Percentiles rank a stretch among this genome's conserved stretches.
Evolutionary conservation across 352 stramenopile species (phyloP).

Genomic region (Globisporangium sylvaticum): DNA sequence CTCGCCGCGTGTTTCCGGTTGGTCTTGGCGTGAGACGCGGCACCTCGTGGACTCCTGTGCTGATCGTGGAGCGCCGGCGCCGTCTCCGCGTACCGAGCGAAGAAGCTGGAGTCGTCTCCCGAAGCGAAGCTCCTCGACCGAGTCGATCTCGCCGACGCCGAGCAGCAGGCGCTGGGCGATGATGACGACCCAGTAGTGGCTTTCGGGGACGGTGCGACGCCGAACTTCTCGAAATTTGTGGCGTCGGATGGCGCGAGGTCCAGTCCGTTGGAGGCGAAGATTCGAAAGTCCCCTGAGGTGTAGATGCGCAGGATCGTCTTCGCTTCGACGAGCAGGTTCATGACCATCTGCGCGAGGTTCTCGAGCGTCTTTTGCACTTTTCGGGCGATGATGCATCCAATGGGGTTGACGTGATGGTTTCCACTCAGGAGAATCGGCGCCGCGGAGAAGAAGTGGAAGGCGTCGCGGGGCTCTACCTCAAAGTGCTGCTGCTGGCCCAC

Average conservation of each 20-base stretch:
- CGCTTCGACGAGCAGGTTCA: conserved; percentile 54
- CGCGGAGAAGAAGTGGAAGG: conserved; percentile 62
- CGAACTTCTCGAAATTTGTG: conserved; percentile 31
- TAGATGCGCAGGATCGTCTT: conserved; percentile 60
- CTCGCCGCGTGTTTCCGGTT: conserved; percentile 11
- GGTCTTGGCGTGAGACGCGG: neutral
- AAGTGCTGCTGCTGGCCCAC: neutral
- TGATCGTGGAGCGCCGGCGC: neutral
- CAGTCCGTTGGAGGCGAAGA: conserved; percentile 40
- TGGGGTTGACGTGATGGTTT: conserved; percentile 14
- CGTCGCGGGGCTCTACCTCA: conserved; percentile 4
- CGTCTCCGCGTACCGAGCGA: conserved; percentile 8
- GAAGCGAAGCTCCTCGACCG: conserved; percentile 11
- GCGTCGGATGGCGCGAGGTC: conserved; percentile 19
- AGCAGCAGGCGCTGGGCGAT: neutral
- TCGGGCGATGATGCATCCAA: conserved; percentile 55
- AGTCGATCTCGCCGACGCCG: neutral
- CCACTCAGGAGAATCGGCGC: conserved; percentile 33
- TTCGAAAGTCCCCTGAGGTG: conserved; percentile 56
- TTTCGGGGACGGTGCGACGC: conserved; percentile 23
- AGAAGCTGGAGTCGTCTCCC: conserved; percentile 8
- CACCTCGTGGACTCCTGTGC: neutral
- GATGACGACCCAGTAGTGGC: neutral
- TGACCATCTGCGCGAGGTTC: conserved; percentile 55
- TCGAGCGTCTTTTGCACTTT: conserved; percentile 60